Evolutionary conservation across 768 basidiomycete species (phyloP), one percentile per base, ranked within the genome.

Genomic region (Mycena latifolia): DNA sequence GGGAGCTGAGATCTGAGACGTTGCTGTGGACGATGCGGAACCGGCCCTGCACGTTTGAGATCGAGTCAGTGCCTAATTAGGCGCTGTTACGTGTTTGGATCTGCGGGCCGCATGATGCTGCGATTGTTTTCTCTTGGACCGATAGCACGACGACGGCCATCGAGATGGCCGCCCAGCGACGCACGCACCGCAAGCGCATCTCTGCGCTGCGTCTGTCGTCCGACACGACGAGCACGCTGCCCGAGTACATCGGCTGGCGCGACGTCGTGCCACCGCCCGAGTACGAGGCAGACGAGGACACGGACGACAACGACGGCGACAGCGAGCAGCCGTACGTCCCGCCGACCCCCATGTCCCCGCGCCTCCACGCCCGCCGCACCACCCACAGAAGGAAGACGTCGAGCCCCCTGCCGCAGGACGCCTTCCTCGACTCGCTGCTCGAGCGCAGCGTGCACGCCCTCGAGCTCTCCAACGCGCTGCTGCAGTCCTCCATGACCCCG

Each of bases 401-500:
- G 3, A 60, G 63, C 33, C 66, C 69, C 3, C 70, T 71, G 52
- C 74, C 64, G 24, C 75, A 79, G 53, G 89, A 91, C 74, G 85
- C 86, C 15, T 88, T 85, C 71, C 84, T 94, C 28, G 94, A 95
- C 76, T 85, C 89, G n/a, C 81, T 95, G 18, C 84, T 95, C 2
- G 92, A 88, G 63, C 88, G 93, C 67, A 93, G 92, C 69, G 92
- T 95, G 17, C 89, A 93, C 77, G 93, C 93, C 1, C 82, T 95
- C 11, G 94, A 95, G 75, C 89, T 94, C 83, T 95, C 93, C 6
- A 95, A 95, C 63, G 85, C 88, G 3, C 80, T 95, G 14, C 80
- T 95, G 12, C 89, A 92, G 73, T 89, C 88, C 15, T 91, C 91
- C 24, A 89, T 94, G 71, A 89, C 93, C 0, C 89, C 91, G 67